phyloP scores from a whole-genome alignment of 2,329 filamentous ascomycete genomes.

The Venturia asperata region DNA sequence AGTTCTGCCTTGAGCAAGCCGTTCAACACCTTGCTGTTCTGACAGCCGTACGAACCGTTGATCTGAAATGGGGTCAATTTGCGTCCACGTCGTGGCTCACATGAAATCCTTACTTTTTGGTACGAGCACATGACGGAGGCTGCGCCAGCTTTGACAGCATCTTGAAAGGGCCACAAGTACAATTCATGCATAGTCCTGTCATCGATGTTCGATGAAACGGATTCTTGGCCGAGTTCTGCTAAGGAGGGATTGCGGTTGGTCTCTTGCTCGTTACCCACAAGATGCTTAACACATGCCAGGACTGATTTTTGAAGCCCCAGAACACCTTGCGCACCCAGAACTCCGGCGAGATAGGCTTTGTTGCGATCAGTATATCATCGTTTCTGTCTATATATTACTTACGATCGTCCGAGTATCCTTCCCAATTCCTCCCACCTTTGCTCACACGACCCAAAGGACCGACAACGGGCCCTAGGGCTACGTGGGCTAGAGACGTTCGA shows the following conservation, averaged over 20 bases:
- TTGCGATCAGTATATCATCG: neutral
- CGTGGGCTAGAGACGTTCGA: conserved; percentile 8
- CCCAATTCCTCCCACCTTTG: conserved; percentile 18
- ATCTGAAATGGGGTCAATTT: conserved; percentile 46
- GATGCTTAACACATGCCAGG: conserved; percentile 23
- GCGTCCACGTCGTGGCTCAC: conserved; percentile 39
- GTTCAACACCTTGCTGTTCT: conserved; percentile 55
- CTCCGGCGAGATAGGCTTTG: conserved; percentile 16
- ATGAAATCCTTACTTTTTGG: conserved; percentile 39
- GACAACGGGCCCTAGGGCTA: conserved; percentile 16
- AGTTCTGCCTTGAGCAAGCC: conserved; percentile 58
- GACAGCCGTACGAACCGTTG: conserved; percentile 31
- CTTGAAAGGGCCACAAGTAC: conserved; percentile 29
- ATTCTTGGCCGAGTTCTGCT: neutral
- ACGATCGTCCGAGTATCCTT: conserved; percentile 18
- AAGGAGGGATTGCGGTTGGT: conserved; percentile 21
- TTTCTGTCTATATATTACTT: neutral
- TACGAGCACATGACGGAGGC: conserved; percentile 30
- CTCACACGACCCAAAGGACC: conserved; percentile 19
- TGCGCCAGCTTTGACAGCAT: conserved; percentile 28
- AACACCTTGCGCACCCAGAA: neutral
- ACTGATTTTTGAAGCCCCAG: conserved; percentile 15
- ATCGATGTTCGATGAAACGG: conserved; percentile 23
- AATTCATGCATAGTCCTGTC: conserved; percentile 29
- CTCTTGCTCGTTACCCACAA: conserved; percentile 30